Evolutionary conservation across 129 eudicot genomes (phyloP).

Genomic region (Chrysanthemum seticuspe): DNA sequence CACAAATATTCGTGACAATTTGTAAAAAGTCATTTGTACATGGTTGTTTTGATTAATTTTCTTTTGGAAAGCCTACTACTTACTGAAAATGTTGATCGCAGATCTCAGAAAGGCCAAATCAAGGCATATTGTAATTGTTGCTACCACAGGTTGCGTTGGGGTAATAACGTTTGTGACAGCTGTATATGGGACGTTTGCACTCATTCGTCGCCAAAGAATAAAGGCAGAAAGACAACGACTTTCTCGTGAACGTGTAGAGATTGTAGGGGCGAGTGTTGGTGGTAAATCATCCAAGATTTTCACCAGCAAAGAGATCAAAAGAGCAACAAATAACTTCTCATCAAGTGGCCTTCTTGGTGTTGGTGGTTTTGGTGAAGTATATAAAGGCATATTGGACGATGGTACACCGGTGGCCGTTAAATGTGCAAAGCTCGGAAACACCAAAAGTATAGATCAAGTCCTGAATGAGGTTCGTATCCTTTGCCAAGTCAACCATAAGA

Average conservation of each 20-base stretch:
- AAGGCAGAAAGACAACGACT: constrained; percentile 39
- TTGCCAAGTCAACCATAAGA: constrained; percentile 74
- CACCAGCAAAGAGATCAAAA: constrained; percentile 53
- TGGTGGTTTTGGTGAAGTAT: constrained; percentile 87
- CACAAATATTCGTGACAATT: neutral
- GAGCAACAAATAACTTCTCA: constrained; percentile 54
- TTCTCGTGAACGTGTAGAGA: constrained; percentile 54
- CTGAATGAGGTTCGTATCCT: constrained; percentile 76
- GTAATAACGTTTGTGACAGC: neutral
- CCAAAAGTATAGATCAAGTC: constrained; percentile 62
- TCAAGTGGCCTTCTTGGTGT: constrained; percentile 52
- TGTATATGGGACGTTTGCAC: neutral
- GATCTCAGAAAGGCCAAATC: constrained; percentile 24
- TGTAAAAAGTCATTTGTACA: too few species aligned
- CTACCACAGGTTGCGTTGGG: constrained; percentile 13
- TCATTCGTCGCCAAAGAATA: constrained; percentile 6
- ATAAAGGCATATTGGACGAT: constrained; percentile 59
- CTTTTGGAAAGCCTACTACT: too few species aligned
- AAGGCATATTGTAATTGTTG: neutral
- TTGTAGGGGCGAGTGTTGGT: constrained; percentile 44
- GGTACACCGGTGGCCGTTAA: constrained; percentile 63
- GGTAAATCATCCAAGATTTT: constrained; percentile 59
- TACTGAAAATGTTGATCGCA: neutral
- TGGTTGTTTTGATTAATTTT: too few species aligned
- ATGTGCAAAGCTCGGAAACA: constrained; percentile 62